These are phyloP conservation scores for Lodderomyces parapsilosis DNA, from an alignment of 1,139 yeast genomes.

Conservation along the genomic window DNA sequence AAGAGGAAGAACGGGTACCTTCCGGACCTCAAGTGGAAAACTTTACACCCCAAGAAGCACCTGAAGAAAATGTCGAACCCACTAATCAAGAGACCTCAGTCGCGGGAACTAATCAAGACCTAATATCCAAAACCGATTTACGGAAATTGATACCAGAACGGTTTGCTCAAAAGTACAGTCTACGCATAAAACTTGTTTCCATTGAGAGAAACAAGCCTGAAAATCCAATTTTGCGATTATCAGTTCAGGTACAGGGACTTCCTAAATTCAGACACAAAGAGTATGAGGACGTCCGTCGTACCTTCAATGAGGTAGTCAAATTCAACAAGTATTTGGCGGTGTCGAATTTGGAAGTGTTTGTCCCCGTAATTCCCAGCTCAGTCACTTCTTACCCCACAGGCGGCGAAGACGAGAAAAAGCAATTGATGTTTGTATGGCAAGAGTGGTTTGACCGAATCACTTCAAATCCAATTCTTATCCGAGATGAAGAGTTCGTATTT, in stretches of 20 bases:
- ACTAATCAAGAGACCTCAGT: conserved; percentile 6
- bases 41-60: conserved; percentile 1
- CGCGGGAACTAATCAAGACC: conserved; percentile 4
- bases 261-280: conserved; percentile 72
- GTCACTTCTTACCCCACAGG: conserved; percentile 77
- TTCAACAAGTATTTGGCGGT: conserved; percentile 76
- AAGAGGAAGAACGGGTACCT: background rate
- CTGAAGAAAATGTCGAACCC: conserved; percentile 7
- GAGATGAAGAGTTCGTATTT: conserved; percentile 86
- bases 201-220: conserved; percentile 43
- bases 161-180: conserved; percentile 33
- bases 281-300: conserved; percentile 77
- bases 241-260: conserved; percentile 47
- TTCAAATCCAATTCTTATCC: conserved; percentile 69
- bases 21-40: background rate
- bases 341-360: conserved; percentile 88
- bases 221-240: conserved; percentile 46
- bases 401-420: conserved; percentile 74
- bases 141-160: conserved; percentile 53
- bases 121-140: conserved; percentile 34
- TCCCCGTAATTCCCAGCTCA: conserved; percentile 81
- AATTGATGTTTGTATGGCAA: conserved; percentile 63
- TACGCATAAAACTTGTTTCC: conserved; percentile 28
- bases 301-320: conserved; percentile 72
- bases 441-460: conserved; percentile 83